Percentiles rank a stretch among this genome's conserved stretches.
phyloP scores from a whole-genome alignment of 192 early-diverging fungal genomes.

The Coemansia sp. region DNA sequence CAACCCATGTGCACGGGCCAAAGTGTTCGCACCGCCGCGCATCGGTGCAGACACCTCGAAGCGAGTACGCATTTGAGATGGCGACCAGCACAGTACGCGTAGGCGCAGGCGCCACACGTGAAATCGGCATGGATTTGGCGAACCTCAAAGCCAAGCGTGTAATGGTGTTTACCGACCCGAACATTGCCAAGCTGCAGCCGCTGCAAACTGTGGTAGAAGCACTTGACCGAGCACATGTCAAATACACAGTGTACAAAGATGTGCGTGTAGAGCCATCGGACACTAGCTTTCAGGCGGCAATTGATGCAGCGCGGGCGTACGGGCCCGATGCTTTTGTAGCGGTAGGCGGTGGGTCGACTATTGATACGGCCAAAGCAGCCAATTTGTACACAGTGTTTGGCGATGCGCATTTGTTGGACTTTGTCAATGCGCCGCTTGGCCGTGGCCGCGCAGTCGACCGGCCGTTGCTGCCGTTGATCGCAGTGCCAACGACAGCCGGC shows the following conservation, averaged over 20 bases:
- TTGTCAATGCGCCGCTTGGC: constrained; percentile 91
- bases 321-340: constrained; percentile 83
- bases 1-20: constrained; percentile 20
- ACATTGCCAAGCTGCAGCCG: constrained; percentile 70
- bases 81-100: constrained; percentile 86
- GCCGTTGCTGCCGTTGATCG: constrained; percentile 76
- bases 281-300: constrained; percentile 75
- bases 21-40: constrained; percentile 23
- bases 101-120: constrained; percentile 77
- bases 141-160: constrained; percentile 82
- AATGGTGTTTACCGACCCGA: constrained; percentile 80
- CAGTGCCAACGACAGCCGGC: constrained; percentile 65
- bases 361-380: constrained; percentile 90
- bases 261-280: constrained; percentile 86
- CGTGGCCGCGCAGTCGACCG: constrained; percentile 76
- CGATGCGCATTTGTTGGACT: constrained; percentile 83
- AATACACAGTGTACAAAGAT: constrained; percentile 71
- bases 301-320: constrained; percentile 73
- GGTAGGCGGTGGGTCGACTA: constrained; percentile 87
- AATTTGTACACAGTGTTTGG: constrained; percentile 82
- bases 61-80: constrained; percentile 83
- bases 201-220: constrained; percentile 76
- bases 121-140: constrained; percentile 80
- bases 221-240: constrained; percentile 65
- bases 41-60: constrained; percentile 19